Conservation (phyloP, 1,284 basidiomycete species). For the Apiotrichum sp. region DNA sequence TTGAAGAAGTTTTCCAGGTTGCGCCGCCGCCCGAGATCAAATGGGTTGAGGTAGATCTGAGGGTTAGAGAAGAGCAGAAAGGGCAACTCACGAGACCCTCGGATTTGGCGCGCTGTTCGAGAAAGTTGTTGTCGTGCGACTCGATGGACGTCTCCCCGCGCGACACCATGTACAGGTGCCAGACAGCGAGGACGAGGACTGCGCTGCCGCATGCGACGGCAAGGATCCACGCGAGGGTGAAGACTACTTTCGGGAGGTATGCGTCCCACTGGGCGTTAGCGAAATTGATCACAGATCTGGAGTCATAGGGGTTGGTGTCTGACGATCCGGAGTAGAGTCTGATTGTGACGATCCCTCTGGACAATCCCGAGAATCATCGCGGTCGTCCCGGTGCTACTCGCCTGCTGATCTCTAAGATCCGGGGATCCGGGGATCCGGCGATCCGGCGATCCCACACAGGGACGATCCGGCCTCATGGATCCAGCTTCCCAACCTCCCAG, state of each 20-base stretch:
- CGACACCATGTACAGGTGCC: slow-evolving; percentile 70
- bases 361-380: too few relatives aligned
- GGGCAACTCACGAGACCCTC: slow-evolving; percentile 59
- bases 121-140: slow-evolving; percentile 76
- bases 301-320: too few relatives aligned
- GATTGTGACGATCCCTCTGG: too few relatives aligned
- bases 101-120: slow-evolving; percentile 61
- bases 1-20: slow-evolving; percentile 90
- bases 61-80: neutral
- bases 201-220: slow-evolving; percentile 63
- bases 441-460: too few relatives aligned
- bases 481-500: too few relatives aligned
- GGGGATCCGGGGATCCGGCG: too few relatives aligned
- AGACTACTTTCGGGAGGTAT: slow-evolving; percentile 63
- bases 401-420: too few relatives aligned
- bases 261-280: slow-evolving; percentile 54
- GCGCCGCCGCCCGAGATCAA: slow-evolving; percentile 69
- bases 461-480: too few relatives aligned
- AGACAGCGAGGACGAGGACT: slow-evolving; percentile 69
- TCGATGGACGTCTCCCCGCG: slow-evolving; percentile 89
- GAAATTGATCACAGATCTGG: too few relatives aligned
- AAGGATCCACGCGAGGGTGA: slow-evolving; percentile 72
- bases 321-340: too few relatives aligned
- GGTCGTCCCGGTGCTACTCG: too few relatives aligned
- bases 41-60: slow-evolving; percentile 82